Conservation (phyloP, 805 yeast species). For the Lipomyces yamanashiensis region DNA sequence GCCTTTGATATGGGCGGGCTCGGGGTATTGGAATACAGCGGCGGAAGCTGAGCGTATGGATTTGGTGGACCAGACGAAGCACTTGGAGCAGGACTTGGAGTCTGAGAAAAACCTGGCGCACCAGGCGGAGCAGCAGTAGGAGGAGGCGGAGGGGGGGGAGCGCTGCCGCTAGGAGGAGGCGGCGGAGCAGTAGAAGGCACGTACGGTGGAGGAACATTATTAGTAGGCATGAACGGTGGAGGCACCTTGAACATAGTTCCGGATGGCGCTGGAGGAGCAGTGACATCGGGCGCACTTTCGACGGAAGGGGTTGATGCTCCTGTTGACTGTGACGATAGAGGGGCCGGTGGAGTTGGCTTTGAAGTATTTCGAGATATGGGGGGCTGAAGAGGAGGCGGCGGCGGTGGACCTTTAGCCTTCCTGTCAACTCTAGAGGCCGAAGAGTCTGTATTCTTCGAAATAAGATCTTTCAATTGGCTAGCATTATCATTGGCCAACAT, state of each 20-base stretch:
- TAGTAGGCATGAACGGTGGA: slow-evolving; percentile 31
- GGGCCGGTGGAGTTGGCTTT: slow-evolving; percentile 42
- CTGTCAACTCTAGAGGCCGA: slow-evolving; percentile 50
- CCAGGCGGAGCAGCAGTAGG: slow-evolving; percentile 11
- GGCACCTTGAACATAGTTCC: slow-evolving; percentile 35
- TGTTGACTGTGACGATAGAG: slow-evolving; percentile 17
- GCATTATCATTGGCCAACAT: slow-evolving; percentile 81
- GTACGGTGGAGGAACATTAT: slow-evolving; percentile 9
- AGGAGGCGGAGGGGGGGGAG: background rate
- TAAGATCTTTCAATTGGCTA: slow-evolving; percentile 79
- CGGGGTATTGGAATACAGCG: slow-evolving; percentile 23
- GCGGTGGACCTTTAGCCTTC: slow-evolving; percentile 37
- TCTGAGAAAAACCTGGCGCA: background rate
- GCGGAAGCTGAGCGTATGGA: slow-evolving; percentile 40
- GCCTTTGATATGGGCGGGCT: slow-evolving; percentile 21
- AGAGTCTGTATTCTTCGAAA: slow-evolving; percentile 72
- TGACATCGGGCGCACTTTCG: background rate
- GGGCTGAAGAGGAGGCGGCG: slow-evolving; percentile 35
- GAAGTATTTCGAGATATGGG: slow-evolving; percentile 18
- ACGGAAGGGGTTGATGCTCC: slow-evolving; percentile 15
- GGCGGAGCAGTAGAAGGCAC: slow-evolving; percentile 5
- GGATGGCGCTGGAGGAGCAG: slow-evolving; percentile 45
- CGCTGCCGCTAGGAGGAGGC: background rate
- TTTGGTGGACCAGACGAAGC: slow-evolving; percentile 35
- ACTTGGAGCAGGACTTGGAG: slow-evolving; percentile 34